Conservation (phyloP, 495 filamentous ascomycete species). For the Penicillium fimorum region DNA sequence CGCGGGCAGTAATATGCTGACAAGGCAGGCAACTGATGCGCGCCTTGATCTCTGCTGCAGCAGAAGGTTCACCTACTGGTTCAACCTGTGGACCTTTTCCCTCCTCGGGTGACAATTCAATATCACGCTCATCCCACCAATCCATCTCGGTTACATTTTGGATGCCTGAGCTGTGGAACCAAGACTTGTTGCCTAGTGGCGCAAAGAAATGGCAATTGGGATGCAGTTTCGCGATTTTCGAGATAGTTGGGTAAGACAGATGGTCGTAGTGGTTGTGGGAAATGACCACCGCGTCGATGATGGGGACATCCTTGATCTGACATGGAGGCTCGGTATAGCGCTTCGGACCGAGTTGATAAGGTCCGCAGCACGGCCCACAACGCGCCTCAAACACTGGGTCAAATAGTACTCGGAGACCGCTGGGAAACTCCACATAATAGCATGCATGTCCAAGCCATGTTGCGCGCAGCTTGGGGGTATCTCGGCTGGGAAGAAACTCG, state of each 20-base stretch:
- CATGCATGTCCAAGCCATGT: slow-evolving; percentile 98
- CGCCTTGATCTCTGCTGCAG: slow-evolving; percentile 59
- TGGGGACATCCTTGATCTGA: slow-evolving; percentile 72
- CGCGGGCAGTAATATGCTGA: slow-evolving; percentile 77
- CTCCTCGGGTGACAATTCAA: slow-evolving; percentile 55
- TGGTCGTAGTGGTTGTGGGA: slow-evolving; percentile 96
- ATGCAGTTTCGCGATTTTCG: slow-evolving; percentile 65
- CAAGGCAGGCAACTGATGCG: slow-evolving; percentile 78
- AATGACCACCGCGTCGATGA: slow-evolving; percentile 86
- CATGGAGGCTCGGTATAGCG: slow-evolving; percentile 80
- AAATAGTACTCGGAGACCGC: slow-evolving; percentile 84
- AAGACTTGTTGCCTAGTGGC: slow-evolving; percentile 80
- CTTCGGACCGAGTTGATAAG: slow-evolving; percentile 71
- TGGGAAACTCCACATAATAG: slow-evolving; percentile 89
- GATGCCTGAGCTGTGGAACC: slow-evolving; percentile 72
- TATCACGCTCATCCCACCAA: slow-evolving; percentile 88
- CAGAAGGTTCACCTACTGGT: slow-evolving; percentile 30
- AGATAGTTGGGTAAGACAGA: slow-evolving; percentile 71
- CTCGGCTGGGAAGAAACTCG: slow-evolving; percentile 61
- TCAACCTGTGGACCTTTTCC: slow-evolving; percentile 23
- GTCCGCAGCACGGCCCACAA: slow-evolving; percentile 82
- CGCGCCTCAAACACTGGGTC: slow-evolving; percentile 92
- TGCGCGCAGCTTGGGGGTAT: slow-evolving; percentile 65
- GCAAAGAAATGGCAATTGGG: slow-evolving; percentile 88
- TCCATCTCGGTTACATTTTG: slow-evolving; percentile 82